A percentile compares a stretch with the other conserved stretches of the same genome.
Evolutionary conservation across 2,329 filamentous ascomycete species (phyloP).

Genomic region (Rhinocladiella mackenziei): DNA sequence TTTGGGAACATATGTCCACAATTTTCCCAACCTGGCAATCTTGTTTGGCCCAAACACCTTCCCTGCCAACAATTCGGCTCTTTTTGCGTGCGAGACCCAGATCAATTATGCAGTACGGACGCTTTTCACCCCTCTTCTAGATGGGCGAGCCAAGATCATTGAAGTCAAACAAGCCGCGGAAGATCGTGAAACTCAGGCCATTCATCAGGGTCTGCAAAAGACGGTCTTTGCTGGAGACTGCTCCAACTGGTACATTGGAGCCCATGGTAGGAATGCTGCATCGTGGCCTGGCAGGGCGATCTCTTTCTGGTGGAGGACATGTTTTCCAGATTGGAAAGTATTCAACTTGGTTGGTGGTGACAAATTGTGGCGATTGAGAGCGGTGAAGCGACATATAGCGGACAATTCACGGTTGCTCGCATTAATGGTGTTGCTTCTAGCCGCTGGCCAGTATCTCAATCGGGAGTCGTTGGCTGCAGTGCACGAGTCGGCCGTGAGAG

Average conservation of each 20-base stretch:
- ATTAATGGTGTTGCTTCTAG: too few relatives aligned
- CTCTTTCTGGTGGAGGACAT: not conserved
- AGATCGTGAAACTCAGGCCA: conserved; percentile 42
- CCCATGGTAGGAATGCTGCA: conserved; percentile 48
- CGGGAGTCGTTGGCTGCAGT: too few relatives aligned
- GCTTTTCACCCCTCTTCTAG: conserved; percentile 52
- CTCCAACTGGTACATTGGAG: conserved; percentile 47
- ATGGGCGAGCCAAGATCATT: conserved; percentile 41
- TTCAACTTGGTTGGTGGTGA: not conserved
- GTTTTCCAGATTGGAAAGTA: not conserved
- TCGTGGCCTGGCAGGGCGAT: conserved; percentile 34
- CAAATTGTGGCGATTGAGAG: not conserved
- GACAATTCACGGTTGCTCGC: too few relatives aligned
- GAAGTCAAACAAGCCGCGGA: conserved; percentile 50
- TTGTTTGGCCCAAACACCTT: conserved; percentile 56
- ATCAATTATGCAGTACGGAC: conserved; percentile 54
- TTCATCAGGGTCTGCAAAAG: conserved; percentile 45
- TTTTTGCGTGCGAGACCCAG: conserved; percentile 58
- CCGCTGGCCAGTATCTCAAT: too few relatives aligned
- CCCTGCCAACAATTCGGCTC: conserved; percentile 58
- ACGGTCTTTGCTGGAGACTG: conserved; percentile 48
- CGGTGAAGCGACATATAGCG: too few relatives aligned
- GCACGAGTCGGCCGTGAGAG: too few relatives aligned
- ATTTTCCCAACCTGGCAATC: conserved; percentile 63
- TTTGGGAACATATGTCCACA: conserved; percentile 48